These are phyloP conservation scores for sweet orange (Citrus sinensis) DNA, from an alignment of 345 rosid genomes.

Conservation along the genomic window DVS_A1.0 CM039165.1:38405501-38406000, in stretches of 20 bases:
- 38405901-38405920: background rate
- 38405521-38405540: background rate
- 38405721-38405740: background rate
- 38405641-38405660: background rate
- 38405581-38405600: background rate
- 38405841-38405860: background rate
- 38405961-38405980: background rate
- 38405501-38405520: background rate
- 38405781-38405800: background rate
- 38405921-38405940: background rate
- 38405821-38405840: background rate
- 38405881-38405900: background rate
- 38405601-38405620: background rate
- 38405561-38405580: background rate
- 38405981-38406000: background rate
- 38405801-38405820: background rate
- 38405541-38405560: background rate
- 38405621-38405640: background rate
- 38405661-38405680: background rate
- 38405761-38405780: background rate
- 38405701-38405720: background rate
- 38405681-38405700: background rate
- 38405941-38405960: background rate
- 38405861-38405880: constrained; percentile 1
- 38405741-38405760: background rate